Evolutionary conservation across 495 filamentous ascomycete genomes (phyloP), one percentile per base, ranked within the genome.

Genomic region (Paragyromitra xinjiangensis): DNA sequence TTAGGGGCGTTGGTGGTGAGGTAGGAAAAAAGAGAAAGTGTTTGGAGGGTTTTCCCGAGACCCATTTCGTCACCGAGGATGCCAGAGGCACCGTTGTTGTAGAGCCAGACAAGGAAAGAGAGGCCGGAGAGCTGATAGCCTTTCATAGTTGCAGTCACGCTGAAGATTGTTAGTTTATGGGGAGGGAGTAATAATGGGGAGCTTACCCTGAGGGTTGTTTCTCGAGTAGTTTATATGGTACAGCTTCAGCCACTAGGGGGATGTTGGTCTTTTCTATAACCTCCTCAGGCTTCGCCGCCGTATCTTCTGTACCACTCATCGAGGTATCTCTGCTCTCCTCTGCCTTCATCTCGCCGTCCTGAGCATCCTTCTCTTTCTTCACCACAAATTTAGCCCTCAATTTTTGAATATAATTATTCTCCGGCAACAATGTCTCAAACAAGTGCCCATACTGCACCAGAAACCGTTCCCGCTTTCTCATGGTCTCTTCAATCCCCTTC

Each of bases 1-100:
- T 51, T 39, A 8, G 82, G 70, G 19, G 78, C 62, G 7, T 80
- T 61, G 4, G 79, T 80, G 0, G 80, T 82, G 29, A 82, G 80
- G 24, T 82, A 81, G 39, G 80, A 82, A 40, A 82, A 88, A 0
- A 90, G 83, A 1, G 89, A 85, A 0, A 91, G 83, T 0, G 88
- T 88, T 74, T 91, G 89, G 0, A 90, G 74, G 0, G 89, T 91
- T 77, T 90, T 90, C 19, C 89, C 89, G 0, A 91, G 84, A n/a
- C 89, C 89, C 89, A 91, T 91, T 58, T 91, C 89, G 59, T 91
- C 89, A 4, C 85, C 89, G 0, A 90, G 84, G 19, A 91, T 88
- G 11, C 85, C 86, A 3, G 87, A 86, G n/a, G 89, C 80, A 44
- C 88, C 87, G 71, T 91, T 91, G 1, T 84, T 83, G 78, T 89